Percentiles rank a stretch among this genome's conserved stretches.
phyloP scores from a whole-genome alignment of 176 grass and related monocot species.

The Leersia perrieri region DNA sequence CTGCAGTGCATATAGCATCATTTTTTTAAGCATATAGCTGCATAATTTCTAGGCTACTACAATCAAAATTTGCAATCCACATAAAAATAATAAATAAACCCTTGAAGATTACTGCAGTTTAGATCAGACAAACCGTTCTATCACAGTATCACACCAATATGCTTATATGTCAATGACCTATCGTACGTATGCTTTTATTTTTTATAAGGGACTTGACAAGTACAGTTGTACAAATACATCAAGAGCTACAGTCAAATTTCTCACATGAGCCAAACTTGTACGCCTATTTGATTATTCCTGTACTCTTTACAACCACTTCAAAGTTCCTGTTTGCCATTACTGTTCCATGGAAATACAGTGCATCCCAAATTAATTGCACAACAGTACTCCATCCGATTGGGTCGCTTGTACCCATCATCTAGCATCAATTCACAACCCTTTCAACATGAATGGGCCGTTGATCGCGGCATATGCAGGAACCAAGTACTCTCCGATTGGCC shows the following conservation, averaged over 20 bases:
- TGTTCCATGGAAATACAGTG: not conserved
- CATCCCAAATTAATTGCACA: slow-evolving; percentile 15
- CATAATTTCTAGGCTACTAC: not conserved
- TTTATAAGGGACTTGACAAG: not conserved
- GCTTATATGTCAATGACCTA: not conserved
- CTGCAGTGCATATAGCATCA: too few relatives aligned
- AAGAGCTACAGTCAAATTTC: not conserved
- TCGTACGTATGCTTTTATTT: not conserved
- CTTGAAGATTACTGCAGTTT: not conserved
- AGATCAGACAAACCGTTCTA: not conserved
- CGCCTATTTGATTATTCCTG: not conserved
- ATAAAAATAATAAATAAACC: not conserved
- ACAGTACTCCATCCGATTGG: slow-evolving; percentile 28
- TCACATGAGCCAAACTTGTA: not conserved
- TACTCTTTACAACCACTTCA: not conserved
- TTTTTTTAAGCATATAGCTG: too few relatives aligned
- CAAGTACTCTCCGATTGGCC: slow-evolving; percentile 42
- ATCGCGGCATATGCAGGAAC: slow-evolving; percentile 26
- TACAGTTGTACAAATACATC: not conserved
- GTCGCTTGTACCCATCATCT: slow-evolving; percentile 31
- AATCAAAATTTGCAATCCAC: not conserved
- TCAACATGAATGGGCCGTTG: slow-evolving; percentile 8
- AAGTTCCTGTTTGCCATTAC: not conserved
- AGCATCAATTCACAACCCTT: slow-evolving; percentile 2
- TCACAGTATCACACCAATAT: not conserved